Evolutionary conservation across 2,329 filamentous ascomycete species (phyloP).

Genomic region (Colletotrichum theobromicola): DNA sequence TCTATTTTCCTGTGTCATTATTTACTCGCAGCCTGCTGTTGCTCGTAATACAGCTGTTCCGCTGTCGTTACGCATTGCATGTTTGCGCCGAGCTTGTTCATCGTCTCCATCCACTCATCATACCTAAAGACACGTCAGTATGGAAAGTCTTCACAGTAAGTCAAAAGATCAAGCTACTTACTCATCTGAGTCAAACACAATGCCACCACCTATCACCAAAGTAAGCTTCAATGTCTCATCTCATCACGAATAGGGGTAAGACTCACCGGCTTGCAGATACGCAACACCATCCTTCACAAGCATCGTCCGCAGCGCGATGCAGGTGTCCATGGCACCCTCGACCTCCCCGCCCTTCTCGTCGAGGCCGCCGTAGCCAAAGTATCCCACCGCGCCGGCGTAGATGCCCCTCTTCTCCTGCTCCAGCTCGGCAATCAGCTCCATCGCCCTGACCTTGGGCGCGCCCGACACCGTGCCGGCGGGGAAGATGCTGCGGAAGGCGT

Average conservation of each 20-base stretch:
- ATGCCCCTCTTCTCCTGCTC: slow-evolving; percentile 94
- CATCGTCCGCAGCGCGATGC: slow-evolving; percentile 87
- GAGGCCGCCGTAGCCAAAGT: slow-evolving; percentile 87
- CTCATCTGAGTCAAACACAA: slow-evolving; percentile 91
- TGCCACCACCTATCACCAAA: slow-evolving; percentile 69
- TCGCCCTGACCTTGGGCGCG: slow-evolving; percentile 93
- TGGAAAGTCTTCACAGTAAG: too few species aligned
- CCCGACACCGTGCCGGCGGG: slow-evolving; percentile 95
- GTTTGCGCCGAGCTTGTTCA: slow-evolving; percentile 93
- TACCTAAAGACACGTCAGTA: slow-evolving; percentile 44
- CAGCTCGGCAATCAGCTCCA: slow-evolving; percentile 95
- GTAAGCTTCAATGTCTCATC: background rate
- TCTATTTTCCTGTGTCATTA: background rate
- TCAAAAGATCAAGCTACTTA: background rate
- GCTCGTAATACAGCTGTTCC: slow-evolving; percentile 66
- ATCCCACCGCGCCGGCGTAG: slow-evolving; percentile 95
- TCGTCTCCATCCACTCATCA: slow-evolving; percentile 92
- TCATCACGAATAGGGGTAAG: background rate
- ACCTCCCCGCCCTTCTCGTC: slow-evolving; percentile 65
- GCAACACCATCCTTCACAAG: slow-evolving; percentile 88
- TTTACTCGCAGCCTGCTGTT: slow-evolving; percentile 28
- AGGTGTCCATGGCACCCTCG: slow-evolving; percentile 92
- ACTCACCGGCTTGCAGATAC: slow-evolving; percentile 80
- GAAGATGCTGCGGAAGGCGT: slow-evolving; percentile 96
- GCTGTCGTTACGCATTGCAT: slow-evolving; percentile 87